Base-by-base conservation (phyloP, 2,329 filamentous ascomycete genomes). In the Xylaria hypoxylon region DNA sequence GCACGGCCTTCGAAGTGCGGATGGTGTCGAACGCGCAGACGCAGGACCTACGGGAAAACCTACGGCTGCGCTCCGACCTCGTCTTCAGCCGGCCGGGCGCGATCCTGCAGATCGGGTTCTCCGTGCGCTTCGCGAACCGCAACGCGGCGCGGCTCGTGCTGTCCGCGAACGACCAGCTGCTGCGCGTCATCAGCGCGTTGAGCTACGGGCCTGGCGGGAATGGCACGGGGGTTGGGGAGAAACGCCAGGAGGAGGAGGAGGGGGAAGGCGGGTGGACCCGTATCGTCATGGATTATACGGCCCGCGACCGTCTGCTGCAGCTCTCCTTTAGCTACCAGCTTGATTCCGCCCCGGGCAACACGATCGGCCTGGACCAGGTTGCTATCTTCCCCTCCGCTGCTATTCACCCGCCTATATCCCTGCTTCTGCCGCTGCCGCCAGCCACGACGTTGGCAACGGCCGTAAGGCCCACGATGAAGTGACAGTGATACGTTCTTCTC, bases 201-300 rank as follows among this genome's bases (percentile, higher is more conserved):
- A 42, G 55, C 2, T 68, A 62, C 44, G 64, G 61, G 8, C 64
- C 67, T 0, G 67, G 62, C 1, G 64, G 65, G 0, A 35, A 38
- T 4, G 11, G 8, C 4, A 33, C 10, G 19, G 8, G 31, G 7
- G 13, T n/a, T 5, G 51, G 19, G 1, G 24, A 24, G 50, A 22
- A 22, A 24, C 17, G 3, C n/a, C 10, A 31, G 11, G 40, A 22
- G 17, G 10, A 10, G 15, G 28, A 8, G 24, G 24, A 19, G 11
- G 45, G 3, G 6, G 57, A 51, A 5, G 56, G 58, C 2, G 56
- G 42, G 1, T 77, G 71, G 77, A 77, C 78, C 17, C 74, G 71
- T 15, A 68, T 87, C 47, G 76, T 76, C 1, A 77, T 92, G 6
- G 84, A 86, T 0, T 88, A 87, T 62, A 77, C 79, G 11, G 78